Evolutionary conservation across 73 alveolate species (phyloP).

Genomic region (Uronychia setigera): DNA sequence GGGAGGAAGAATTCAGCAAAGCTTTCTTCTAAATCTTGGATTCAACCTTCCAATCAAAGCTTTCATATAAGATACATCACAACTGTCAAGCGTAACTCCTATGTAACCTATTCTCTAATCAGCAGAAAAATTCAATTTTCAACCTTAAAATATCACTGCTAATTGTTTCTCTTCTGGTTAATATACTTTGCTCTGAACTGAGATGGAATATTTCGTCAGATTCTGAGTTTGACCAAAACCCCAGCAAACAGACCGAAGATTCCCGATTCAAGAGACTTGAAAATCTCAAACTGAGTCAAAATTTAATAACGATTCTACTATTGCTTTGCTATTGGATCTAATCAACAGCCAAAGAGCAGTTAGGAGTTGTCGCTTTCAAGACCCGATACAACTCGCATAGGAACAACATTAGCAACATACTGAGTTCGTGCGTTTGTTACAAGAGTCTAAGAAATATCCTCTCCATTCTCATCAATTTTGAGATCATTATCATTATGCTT

Average conservation of each 20-base stretch:
- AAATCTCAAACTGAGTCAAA: neutral
- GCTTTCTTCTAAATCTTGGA: too few species aligned
- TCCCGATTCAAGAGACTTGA: neutral
- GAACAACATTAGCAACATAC: neutral
- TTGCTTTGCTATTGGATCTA: neutral
- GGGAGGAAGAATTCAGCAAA: too few species aligned
- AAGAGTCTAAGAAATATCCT: too few species aligned
- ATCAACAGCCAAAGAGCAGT: neutral
- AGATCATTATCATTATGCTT: neutral
- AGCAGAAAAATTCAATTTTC: neutral
- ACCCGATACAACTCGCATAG: neutral
- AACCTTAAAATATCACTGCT: neutral
- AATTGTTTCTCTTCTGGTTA: neutral
- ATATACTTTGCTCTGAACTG: neutral
- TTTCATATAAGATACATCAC: neutral
- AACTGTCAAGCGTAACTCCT: neutral
- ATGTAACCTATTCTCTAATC: neutral
- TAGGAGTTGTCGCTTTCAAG: neutral
- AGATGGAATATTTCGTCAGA: neutral
- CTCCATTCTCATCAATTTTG: neutral
- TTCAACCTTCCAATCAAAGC: too few species aligned
- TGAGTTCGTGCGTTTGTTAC: neutral
- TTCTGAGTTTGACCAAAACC: neutral
- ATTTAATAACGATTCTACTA: neutral
- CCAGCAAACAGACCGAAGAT: neutral